Base-by-base conservation (phyloP, 176 grass and related monocot genomes). In the Oryza longistaminata region DNA sequence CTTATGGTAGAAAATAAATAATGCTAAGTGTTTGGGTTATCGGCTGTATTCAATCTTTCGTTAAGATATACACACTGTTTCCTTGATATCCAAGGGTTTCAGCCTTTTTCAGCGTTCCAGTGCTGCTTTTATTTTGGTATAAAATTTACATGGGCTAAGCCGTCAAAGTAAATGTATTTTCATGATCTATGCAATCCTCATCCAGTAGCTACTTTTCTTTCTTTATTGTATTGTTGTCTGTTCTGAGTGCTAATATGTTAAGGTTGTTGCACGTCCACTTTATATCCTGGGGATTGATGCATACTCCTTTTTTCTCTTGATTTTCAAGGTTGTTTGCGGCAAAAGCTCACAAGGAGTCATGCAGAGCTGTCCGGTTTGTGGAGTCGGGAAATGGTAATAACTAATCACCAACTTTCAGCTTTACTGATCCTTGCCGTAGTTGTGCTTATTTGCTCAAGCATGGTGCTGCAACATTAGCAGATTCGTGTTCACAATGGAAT, bases 291-390 rank as follows among this genome's bases (percentile, higher is more conserved):
- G 14, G 9, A 73, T 26, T 90, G 29, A 73, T 31, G 27, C 22
- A 62, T 21, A 33, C 0, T 8, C 64, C 5, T 7, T 85, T 81
- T n/a, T 72, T 35, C 13, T 67, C 19, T 60, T 66, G 11, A 40
- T 45, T 68, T 85, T 4, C 58, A 73, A 90, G 84, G 84, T 62
- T 90, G 12, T 82, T 86, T 7, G 21, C 14, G 1, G 21, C 42
- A 6, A 90, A 88, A 76, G 88, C 89, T 62, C 96, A 98, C 50
- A 21, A 87, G 46, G 91, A 96, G 25, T 99, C 93, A 17, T 98
- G 93, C 77, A 93, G 96, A 90, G 93, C 96, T 46, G 75, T 92
- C 74, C 85, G 93, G 13, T 98, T 94, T 87, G 93, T 83, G 43
- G 90, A 95, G 43, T 92, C 93, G 21, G 96, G 96, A 83, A 92